These are phyloP conservation scores for Botryotinia globosa DNA, from an alignment of 2,329 filamentous ascomycete genomes.

Conservation along the genomic window DNA sequence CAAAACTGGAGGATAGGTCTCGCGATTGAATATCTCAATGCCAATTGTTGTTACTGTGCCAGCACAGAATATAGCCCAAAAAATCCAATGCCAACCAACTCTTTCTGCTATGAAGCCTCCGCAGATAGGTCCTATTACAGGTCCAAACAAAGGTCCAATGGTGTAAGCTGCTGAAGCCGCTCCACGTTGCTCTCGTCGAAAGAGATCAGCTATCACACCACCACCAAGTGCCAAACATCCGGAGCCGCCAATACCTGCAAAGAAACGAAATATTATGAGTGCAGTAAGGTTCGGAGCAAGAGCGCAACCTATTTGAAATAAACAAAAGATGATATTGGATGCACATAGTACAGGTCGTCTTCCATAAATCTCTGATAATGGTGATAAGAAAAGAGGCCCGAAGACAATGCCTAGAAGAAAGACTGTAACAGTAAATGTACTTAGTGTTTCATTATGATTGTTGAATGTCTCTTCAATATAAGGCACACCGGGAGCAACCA, in stretches of 20 bases:
- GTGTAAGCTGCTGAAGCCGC: constrained; percentile 33
- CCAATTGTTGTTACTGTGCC: constrained; percentile 35
- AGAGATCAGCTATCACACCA: constrained; percentile 45
- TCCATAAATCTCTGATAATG: constrained; percentile 63
- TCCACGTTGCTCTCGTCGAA: constrained; percentile 36
- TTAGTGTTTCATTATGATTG: constrained; percentile 22
- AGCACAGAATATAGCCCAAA: constrained; percentile 49
- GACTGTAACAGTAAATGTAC: constrained; percentile 41
- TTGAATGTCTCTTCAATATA: constrained; percentile 28
- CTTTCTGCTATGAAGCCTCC: constrained; percentile 42
- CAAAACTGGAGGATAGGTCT: constrained; percentile 49
- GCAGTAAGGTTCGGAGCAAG: constrained; percentile 50
- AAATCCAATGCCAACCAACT: constrained; percentile 46
- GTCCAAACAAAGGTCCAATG: constrained; percentile 31
- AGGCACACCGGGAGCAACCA: constrained; percentile 44
- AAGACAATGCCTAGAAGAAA: constrained; percentile 58
- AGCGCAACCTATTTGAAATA: constrained; percentile 63
- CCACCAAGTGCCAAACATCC: constrained; percentile 45
- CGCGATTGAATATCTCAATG: constrained; percentile 43
- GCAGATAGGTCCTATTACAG: constrained; percentile 34
- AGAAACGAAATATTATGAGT: constrained; percentile 47
- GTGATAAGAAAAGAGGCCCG: constrained; percentile 56
- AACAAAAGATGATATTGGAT: constrained; percentile 58
- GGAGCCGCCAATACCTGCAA: constrained; percentile 46
- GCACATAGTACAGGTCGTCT: constrained; percentile 53